These are phyloP conservation scores for Lactarius sanguifluus DNA, from an alignment of 768 basidiomycete genomes.

Conservation along the genomic window DNA sequence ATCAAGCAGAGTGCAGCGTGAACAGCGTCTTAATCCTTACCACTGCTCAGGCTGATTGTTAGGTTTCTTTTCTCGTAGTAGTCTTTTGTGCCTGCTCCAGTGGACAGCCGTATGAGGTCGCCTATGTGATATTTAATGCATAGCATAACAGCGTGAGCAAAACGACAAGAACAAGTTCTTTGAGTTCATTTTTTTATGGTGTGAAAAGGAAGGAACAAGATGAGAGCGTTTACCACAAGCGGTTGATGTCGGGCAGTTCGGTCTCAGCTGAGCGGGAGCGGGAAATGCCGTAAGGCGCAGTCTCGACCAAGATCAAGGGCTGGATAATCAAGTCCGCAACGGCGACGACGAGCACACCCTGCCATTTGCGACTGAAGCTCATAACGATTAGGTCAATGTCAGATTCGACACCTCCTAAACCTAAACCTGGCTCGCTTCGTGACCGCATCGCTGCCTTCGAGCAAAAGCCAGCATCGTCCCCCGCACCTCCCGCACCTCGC, in stretches of 20 bases:
- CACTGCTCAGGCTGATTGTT: neutral
- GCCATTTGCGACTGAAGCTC: neutral
- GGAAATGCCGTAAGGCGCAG: neutral
- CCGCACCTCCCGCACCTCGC: constrained; percentile 44
- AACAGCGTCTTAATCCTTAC: neutral
- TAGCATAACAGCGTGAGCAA: neutral
- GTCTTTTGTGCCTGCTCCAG: neutral
- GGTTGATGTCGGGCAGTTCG: neutral
- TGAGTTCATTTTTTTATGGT: neutral
- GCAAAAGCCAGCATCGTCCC: constrained; percentile 49
- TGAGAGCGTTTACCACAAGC: too few relatives aligned
- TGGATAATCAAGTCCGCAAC: neutral
- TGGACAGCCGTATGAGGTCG: neutral
- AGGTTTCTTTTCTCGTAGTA: neutral
- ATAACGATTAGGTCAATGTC: constrained; percentile 41
- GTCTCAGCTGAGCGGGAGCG: neutral
- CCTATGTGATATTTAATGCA: neutral
- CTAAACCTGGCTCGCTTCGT: constrained; percentile 74
- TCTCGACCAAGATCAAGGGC: neutral
- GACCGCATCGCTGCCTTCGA: constrained; percentile 91
- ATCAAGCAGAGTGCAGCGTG: neutral
- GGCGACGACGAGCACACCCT: neutral
- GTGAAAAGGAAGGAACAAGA: too few relatives aligned
- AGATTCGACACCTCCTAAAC: constrained; percentile 58
- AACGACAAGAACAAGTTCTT: neutral